A percentile compares a stretch with the other conserved stretches of the same genome.
Evolutionary conservation across 2,329 filamentous ascomycete genomes (phyloP).

Genomic region (Coniosporium tulheliwenetii): DNA sequence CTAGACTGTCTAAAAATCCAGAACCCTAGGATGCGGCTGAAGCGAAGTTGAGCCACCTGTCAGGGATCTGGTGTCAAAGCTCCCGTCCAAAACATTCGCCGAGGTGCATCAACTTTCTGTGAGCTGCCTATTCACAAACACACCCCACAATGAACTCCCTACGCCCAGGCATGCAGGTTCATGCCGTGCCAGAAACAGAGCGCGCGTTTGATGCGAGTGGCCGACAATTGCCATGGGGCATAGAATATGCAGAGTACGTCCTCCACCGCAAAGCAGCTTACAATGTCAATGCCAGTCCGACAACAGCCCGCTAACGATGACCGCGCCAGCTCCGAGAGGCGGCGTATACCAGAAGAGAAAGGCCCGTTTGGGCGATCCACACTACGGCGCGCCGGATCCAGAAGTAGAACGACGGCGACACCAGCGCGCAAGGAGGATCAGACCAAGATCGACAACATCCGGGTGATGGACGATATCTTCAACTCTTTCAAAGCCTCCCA

Average conservation of each 20-base stretch:
- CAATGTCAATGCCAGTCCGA: constrained; percentile 1
- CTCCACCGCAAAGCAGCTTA: constrained; percentile 2
- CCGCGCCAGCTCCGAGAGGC: constrained; percentile 26
- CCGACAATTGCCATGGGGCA: constrained; percentile 45
- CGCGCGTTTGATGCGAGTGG: constrained; percentile 43
- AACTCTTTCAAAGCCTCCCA: constrained; percentile 13
- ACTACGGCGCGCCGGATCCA: constrained; percentile 27
- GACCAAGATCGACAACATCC: constrained; percentile 25
- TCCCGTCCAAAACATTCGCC: no score
- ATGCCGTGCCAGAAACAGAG: constrained; percentile 48
- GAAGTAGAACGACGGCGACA: constrained; percentile 41
- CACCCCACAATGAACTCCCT: constrained; percentile 2
- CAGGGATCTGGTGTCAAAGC: no score
- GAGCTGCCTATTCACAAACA: not conserved
- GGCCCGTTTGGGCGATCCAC: constrained; percentile 43
- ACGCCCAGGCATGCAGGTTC: constrained; percentile 41
- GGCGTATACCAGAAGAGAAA: constrained; percentile 40
- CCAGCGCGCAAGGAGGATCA: constrained; percentile 42
- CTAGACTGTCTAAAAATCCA: no score
- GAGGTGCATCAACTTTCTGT: no score
- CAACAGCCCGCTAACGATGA: not conserved
- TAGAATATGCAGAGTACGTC: constrained; percentile 44
- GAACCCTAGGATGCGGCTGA: no score
- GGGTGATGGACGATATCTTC: constrained; percentile 32
- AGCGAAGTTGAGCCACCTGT: no score